A percentile compares a stretch with the other conserved stretches of the same genome.
Conservation (phyloP, 83 land plant species). For the Diphasiastrum complanatum region DNA sequence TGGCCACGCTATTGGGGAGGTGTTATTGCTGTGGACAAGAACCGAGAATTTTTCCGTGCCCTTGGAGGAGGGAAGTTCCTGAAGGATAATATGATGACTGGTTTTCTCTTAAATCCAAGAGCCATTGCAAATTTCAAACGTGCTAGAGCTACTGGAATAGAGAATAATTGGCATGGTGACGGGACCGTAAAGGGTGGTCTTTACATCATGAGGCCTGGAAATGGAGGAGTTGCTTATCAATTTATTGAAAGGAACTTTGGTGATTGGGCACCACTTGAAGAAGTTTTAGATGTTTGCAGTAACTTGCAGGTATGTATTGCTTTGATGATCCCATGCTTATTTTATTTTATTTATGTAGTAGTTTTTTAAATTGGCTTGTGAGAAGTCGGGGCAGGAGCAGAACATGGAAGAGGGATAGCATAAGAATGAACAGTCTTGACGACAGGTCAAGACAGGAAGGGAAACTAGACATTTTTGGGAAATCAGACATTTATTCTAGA, state of each 20-base stretch:
- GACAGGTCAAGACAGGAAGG: no score
- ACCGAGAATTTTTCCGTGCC: slow-evolving; percentile 54
- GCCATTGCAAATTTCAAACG: slow-evolving; percentile 49
- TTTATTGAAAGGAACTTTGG: slow-evolving; percentile 69
- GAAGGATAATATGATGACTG: slow-evolving; percentile 45
- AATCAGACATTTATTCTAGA: no score
- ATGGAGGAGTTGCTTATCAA: slow-evolving; percentile 54
- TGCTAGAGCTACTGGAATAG: slow-evolving; percentile 46
- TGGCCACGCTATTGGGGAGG: slow-evolving; percentile 82
- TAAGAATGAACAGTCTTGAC: no score
- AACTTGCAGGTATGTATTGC: slow-evolving; percentile 35
- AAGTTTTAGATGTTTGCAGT: slow-evolving; percentile 52
- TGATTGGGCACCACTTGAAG: slow-evolving; percentile 61
- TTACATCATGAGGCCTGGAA: slow-evolving; percentile 42
- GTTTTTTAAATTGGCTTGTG: no score
- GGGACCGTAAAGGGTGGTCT: slow-evolving; percentile 60
- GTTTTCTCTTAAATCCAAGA: slow-evolving; percentile 46
- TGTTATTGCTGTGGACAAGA: slow-evolving; percentile 33
- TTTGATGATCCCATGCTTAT: no score
- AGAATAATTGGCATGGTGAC: slow-evolving; percentile 45
- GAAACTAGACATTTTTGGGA: no score
- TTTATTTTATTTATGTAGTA: no score
- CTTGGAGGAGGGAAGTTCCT: slow-evolving; percentile 56
- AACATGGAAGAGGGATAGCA: no score
- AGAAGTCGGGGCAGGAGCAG: no score